Conservation (phyloP, 768 basidiomycete genomes). For the Serendipita sp. region DNA sequence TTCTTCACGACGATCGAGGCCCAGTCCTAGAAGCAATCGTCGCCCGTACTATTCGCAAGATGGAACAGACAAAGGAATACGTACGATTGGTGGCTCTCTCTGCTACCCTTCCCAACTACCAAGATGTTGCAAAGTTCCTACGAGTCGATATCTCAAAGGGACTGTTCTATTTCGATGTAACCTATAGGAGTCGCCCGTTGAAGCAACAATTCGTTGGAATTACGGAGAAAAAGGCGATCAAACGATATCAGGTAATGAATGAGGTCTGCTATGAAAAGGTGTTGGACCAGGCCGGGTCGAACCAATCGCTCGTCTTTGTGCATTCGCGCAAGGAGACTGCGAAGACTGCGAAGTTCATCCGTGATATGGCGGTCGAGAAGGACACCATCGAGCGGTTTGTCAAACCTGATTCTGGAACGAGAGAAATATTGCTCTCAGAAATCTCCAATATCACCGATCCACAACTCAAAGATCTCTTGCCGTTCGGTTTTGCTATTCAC, state of each 20-base stretch:
- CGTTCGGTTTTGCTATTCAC: slow-evolving; percentile 95
- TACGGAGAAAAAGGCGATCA: slow-evolving; percentile 99
- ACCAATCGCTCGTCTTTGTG: slow-evolving; percentile 90
- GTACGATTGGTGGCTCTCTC: slow-evolving; percentile 90
- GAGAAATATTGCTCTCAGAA: slow-evolving; percentile 79
- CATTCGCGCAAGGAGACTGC: slow-evolving; percentile 98
- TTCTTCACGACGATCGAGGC: slow-evolving; percentile 94
- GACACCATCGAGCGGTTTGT: slow-evolving; percentile 95
- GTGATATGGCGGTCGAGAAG: slow-evolving; percentile 91
- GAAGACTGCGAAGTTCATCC: slow-evolving; percentile 86
- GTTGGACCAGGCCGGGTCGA: slow-evolving; percentile 76
- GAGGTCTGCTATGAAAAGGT: slow-evolving; percentile 99
- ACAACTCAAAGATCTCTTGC: slow-evolving; percentile 74
- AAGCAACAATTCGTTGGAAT: slow-evolving; percentile 96
- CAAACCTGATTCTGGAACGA: slow-evolving; percentile 76
- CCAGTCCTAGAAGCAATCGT: slow-evolving; percentile 88
- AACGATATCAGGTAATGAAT: slow-evolving; percentile 94
- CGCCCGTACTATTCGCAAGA: slow-evolving; percentile 74
- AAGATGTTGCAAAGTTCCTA: slow-evolving; percentile 94
- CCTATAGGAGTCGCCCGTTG: slow-evolving; percentile 84
- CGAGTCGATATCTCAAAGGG: slow-evolving; percentile 85
- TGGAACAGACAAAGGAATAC: slow-evolving; percentile 88
- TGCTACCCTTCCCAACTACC: slow-evolving; percentile 95
- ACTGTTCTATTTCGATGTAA: slow-evolving; percentile 91
- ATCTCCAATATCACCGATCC: slow-evolving; percentile 65